Percentiles rank a stretch among this genome's conserved stretches.
phyloP scores from a whole-genome alignment of 2,329 filamentous ascomycete genomes.

The Pleomassaria siparia region DNA sequence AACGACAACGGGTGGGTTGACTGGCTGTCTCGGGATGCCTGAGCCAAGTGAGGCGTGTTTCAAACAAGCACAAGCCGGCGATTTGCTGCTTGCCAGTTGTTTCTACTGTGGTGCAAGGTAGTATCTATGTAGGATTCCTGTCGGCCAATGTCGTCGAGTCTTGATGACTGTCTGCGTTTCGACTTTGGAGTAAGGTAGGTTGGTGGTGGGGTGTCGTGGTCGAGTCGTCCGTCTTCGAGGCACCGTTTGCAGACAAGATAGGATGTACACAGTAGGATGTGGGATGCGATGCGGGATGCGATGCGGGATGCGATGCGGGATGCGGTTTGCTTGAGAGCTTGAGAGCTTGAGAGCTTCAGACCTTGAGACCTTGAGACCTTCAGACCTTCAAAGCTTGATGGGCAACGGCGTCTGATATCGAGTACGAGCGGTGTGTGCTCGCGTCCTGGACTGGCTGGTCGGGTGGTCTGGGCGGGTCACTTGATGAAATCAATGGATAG shows the following conservation, averaged over 20 bases:
- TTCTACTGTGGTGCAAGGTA: conserved; percentile 23
- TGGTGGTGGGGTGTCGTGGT: neutral
- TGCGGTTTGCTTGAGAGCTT: too few species aligned
- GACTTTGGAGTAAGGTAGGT: conserved; percentile 34
- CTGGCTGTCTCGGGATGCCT: conserved; percentile 30
- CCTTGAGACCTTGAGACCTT: too few species aligned
- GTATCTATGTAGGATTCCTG: conserved; percentile 28
- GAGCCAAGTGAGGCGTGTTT: conserved; percentile 40
- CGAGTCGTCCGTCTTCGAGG: neutral
- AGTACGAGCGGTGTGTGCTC: neutral
- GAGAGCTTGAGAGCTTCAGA: too few species aligned
- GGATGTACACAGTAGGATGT: too few species aligned
- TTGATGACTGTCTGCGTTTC: conserved; percentile 34
- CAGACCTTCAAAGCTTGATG: too few species aligned
- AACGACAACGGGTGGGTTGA: conserved; percentile 32
- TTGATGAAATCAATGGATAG: conserved; percentile 22
- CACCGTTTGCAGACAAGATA: conserved; percentile 2
- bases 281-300: too few species aligned
- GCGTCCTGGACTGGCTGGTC: too few species aligned
- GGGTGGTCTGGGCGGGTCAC: conserved; percentile 24
- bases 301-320: too few species aligned
- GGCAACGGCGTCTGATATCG: conserved; percentile 3
- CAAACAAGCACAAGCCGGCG: conserved; percentile 23
- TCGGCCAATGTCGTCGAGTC: conserved; percentile 33
- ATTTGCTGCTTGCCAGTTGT: conserved; percentile 30